These are phyloP conservation scores for Pascua guehoae DNA, from an alignment of 1,284 basidiomycete genomes.

Conservation along the genomic window DNA sequence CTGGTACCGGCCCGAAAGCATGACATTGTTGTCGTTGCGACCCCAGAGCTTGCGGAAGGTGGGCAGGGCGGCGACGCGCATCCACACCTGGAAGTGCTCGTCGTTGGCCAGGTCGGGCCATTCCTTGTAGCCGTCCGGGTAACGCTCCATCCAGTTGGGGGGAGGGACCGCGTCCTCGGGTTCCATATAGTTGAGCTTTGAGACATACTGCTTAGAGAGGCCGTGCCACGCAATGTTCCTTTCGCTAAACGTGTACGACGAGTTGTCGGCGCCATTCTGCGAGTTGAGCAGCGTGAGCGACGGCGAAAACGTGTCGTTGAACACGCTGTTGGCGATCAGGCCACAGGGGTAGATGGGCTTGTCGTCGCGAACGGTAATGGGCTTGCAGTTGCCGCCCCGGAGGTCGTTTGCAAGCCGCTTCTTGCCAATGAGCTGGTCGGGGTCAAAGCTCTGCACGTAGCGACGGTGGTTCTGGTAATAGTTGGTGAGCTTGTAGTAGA, in stretches of 20 bases:
- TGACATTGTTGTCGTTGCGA: conserved; percentile 74
- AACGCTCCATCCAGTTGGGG: conserved; percentile 79
- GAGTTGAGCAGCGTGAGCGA: conserved; percentile 59
- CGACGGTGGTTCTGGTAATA: conserved; percentile 98
- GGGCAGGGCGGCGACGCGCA: conserved; percentile 94
- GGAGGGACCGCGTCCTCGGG: conserved; percentile 73
- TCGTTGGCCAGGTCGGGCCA: conserved; percentile 73
- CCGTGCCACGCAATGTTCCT: conserved; percentile 90
- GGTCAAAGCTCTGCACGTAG: conserved; percentile 88
- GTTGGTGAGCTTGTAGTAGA: conserved; percentile 96
- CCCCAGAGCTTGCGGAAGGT: conserved; percentile 95
- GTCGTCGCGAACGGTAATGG: conserved; percentile 60
- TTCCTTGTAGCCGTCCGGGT: conserved; percentile 72
- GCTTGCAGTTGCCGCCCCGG: conserved; percentile 80
- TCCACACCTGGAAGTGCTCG: conserved; percentile 99
- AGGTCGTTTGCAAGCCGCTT: conserved; percentile 52
- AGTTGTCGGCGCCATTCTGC: conserved; percentile 50
- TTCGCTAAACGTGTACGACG: conserved; percentile 72
- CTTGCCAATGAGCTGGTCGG: conserved; percentile 80
- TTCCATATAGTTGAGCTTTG: conserved; percentile 52
- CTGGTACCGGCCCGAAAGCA: conserved; percentile 72
- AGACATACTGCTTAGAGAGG: conserved; percentile 82
- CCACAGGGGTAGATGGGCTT: conserved; percentile 89
- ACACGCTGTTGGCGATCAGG: conserved; percentile 94
- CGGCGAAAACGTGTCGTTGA: conserved; percentile 83